Base-by-base conservation (phyloP, 2,329 filamentous ascomycete species). In the Pleomassaria siparia region DNA sequence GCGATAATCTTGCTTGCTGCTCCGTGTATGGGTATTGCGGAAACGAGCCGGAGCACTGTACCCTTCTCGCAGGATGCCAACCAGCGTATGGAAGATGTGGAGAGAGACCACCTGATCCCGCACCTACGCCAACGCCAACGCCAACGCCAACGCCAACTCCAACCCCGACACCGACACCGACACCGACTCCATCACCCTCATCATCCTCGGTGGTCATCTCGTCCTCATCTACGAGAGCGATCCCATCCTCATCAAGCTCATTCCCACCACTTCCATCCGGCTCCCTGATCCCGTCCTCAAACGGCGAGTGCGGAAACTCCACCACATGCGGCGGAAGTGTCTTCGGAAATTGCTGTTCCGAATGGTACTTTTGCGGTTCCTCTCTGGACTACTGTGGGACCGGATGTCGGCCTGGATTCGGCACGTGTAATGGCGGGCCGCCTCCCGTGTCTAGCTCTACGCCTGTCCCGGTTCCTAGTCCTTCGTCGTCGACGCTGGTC, bases 31-130 rank as follows among this genome's bases (percentile, higher is more conserved):
- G 55, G 8, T 67, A 56, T 20, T 67, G 63, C 30, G 62, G 63
- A 7, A 58, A 56, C 16, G 57, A 53, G 13, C 51, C 49, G 21
- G 60, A 66, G 43, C 49, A 57, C 30, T 64, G 62, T 18, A 48
- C 32, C 2, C 40, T 50, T 2, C 43, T 66, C 13, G 62, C 60
- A 6, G 60, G 59, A 28, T 64, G 62, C 29, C 63, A 66, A 24
- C 62, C 62, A 11, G 46, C 59, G 9, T 66, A 55, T 42, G 62
- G 63, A 28, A 47, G 62, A 39, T 66, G 63, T 32, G 62, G 62
- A 29, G 52, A 63, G 33, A 46, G 50, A 15, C 49, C 55, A 20
- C 51, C 52, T 4, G 51, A 47, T 5, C 53, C 54, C 1, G 53
- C 58, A 1, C 54, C 58, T 6, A 58, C 55, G 7, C 47, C 58